Conservation (phyloP, 257 asterid genomes). For the Nicotiana tomentosiformis region DNA sequence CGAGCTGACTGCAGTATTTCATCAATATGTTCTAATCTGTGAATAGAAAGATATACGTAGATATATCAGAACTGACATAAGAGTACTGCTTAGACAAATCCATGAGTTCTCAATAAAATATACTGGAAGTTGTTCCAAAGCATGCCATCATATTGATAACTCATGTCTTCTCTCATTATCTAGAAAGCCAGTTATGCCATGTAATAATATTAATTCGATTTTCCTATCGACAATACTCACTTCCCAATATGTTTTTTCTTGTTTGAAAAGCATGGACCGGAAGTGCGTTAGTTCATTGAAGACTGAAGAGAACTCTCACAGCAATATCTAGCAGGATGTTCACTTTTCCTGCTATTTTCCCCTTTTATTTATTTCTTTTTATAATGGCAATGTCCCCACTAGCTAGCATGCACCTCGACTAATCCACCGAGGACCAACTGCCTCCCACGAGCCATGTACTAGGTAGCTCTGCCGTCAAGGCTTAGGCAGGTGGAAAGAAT, state of each 20-base stretch:
- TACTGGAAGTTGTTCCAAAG: background rate
- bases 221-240: background rate
- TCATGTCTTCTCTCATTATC: background rate
- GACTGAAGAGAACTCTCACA: background rate
- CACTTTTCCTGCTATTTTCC: background rate
- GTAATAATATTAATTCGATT: background rate
- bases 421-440: background rate
- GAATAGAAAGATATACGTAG: background rate
- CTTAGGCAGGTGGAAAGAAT: background rate
- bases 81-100: background rate
- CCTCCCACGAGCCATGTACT: background rate
- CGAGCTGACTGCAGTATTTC: conserved; percentile 82
- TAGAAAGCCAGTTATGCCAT: background rate
- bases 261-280: background rate
- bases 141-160: background rate
- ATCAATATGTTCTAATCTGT: conserved; percentile 86
- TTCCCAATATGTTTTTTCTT: background rate
- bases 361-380: background rate
- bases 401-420: background rate
- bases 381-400: background rate
- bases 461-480: background rate
- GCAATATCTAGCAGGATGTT: background rate
- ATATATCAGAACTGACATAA: conserved; percentile 1
- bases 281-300: background rate
- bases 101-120: background rate